Conservation (phyloP, 108 stramenopile genomes). For the Cylindrotheca closterium region DNA sequence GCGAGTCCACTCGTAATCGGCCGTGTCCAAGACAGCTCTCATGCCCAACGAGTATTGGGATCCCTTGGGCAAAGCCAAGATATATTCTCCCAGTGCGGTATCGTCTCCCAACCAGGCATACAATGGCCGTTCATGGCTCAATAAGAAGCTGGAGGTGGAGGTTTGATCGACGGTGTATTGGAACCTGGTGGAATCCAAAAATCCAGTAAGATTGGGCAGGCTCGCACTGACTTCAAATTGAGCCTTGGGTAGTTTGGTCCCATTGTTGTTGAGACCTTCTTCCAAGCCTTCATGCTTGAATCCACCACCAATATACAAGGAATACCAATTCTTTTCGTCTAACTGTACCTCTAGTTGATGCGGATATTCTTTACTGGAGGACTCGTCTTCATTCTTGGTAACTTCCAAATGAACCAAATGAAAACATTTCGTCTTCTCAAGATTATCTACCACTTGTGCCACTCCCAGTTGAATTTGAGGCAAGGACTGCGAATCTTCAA, state of each 20-base stretch:
- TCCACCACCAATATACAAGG: constrained; percentile 76
- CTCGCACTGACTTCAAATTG: constrained; percentile 75
- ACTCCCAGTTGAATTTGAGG: constrained; percentile 40
- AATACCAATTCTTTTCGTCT: constrained; percentile 86
- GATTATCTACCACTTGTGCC: constrained; percentile 45
- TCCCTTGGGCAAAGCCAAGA: constrained; percentile 35
- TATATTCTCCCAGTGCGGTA: constrained; percentile 11
- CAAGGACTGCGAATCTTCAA: constrained; percentile 41
- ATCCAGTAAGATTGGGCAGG: constrained; percentile 66
- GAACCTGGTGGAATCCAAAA: constrained; percentile 55
- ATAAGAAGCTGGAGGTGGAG: constrained; percentile 37
- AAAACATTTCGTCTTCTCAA: constrained; percentile 68
- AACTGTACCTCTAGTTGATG: constrained; percentile 53
- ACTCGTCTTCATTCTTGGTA: constrained; percentile 1
- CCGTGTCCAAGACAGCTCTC: constrained; percentile 51
- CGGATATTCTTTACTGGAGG: constrained; percentile 5
- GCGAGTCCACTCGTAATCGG: constrained; percentile 72
- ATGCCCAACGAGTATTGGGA: constrained; percentile 45
- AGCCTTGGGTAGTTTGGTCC: constrained; percentile 55
- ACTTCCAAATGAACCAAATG: constrained; percentile 61
- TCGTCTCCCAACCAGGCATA: constrained; percentile 41
- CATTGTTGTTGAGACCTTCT: constrained; percentile 9
- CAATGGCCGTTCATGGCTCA: constrained; percentile 71
- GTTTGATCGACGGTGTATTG: constrained; percentile 76
- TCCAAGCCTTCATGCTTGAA: constrained; percentile 66